Evolutionary conservation across 148 eudicot genomes (phyloP).

Genomic region (Rhododendron griersonianum): DNA sequence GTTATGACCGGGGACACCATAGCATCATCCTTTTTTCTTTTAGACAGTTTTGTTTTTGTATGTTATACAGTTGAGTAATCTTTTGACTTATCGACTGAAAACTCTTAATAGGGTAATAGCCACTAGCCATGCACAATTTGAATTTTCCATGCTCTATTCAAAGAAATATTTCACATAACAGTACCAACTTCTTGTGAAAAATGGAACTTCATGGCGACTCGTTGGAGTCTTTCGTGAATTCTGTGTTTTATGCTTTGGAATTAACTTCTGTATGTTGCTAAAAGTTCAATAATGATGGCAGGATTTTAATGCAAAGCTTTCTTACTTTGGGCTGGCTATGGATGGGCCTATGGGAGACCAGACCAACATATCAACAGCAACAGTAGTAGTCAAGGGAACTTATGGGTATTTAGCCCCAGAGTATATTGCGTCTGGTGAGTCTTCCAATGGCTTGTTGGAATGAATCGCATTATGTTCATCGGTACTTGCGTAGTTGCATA

Average conservation of each 20-base stretch:
- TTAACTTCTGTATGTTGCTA: background rate
- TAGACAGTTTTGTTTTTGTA: background rate
- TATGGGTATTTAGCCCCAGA: slow-evolving; percentile 90
- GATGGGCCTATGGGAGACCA: slow-evolving; percentile 85
- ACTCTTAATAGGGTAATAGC: background rate
- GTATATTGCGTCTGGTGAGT: slow-evolving; percentile 73
- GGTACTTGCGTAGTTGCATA: background rate
- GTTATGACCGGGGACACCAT: too few relatives aligned
- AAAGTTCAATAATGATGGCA: slow-evolving; percentile 20
- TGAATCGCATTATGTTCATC: background rate
- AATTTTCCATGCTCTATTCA: background rate
- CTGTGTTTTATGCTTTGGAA: background rate
- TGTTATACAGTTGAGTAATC: background rate
- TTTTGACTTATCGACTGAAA: background rate
- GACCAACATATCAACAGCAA: slow-evolving; percentile 48
- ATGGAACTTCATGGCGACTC: background rate
- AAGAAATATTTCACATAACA: background rate
- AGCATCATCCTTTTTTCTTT: too few relatives aligned
- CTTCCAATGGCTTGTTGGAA: slow-evolving; percentile 2
- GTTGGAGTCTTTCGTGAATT: background rate
- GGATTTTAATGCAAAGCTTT: slow-evolving; percentile 84
- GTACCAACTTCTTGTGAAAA: background rate
- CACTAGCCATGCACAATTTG: background rate
- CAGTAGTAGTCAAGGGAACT: slow-evolving; percentile 62
- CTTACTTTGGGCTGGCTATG: slow-evolving; percentile 82